These are phyloP conservation scores for Leucosporidium yakuticum DNA, from an alignment of 768 basidiomycete species.

Conservation along the genomic window DNA sequence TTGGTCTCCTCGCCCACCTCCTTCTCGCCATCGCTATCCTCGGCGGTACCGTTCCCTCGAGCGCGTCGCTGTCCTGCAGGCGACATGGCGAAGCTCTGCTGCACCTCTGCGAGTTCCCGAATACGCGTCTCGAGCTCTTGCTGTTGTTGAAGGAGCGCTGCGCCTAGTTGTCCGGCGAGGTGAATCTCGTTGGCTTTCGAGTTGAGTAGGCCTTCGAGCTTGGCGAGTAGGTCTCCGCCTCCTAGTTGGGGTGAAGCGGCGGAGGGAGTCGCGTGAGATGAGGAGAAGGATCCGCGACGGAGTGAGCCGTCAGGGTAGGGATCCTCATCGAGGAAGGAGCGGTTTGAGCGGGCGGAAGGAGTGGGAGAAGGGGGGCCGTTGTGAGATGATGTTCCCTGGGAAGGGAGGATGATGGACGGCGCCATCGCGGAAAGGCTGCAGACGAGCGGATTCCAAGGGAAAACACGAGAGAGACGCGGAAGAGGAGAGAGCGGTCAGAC, in stretches of 20 bases:
- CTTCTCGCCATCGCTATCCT: slow-evolving; percentile 57
- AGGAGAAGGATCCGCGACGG: slow-evolving; percentile 7
- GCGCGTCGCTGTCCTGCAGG: slow-evolving; percentile 54
- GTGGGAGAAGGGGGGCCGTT: slow-evolving; percentile 12
- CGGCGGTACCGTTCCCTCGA: slow-evolving; percentile 57
- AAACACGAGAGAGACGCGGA: no score
- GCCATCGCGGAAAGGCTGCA: slow-evolving; percentile 8
- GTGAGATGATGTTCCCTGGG: background rate
- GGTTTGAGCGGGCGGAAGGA: slow-evolving; percentile 10
- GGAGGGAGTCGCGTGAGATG: background rate
- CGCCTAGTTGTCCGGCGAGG: slow-evolving; percentile 84
- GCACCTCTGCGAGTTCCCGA: slow-evolving; percentile 56
- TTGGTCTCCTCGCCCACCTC: slow-evolving; percentile 55
- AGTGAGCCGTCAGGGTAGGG: slow-evolving; percentile 20
- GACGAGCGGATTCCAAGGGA: no score
- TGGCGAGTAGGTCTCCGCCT: slow-evolving; percentile 11
- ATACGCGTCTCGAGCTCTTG: slow-evolving; percentile 87
- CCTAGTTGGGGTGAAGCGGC: slow-evolving; percentile 8
- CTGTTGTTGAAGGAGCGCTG: slow-evolving; percentile 87
- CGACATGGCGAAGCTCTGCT: slow-evolving; percentile 47
- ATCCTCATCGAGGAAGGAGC: slow-evolving; percentile 33
- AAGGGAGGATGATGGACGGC: background rate
- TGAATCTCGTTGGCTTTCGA: slow-evolving; percentile 87
- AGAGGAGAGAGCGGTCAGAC: no score
- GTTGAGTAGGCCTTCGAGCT: slow-evolving; percentile 58